Evolutionary conservation across 768 basidiomycete species (phyloP).

Genomic region (Dentipellis fragilis): DNA sequence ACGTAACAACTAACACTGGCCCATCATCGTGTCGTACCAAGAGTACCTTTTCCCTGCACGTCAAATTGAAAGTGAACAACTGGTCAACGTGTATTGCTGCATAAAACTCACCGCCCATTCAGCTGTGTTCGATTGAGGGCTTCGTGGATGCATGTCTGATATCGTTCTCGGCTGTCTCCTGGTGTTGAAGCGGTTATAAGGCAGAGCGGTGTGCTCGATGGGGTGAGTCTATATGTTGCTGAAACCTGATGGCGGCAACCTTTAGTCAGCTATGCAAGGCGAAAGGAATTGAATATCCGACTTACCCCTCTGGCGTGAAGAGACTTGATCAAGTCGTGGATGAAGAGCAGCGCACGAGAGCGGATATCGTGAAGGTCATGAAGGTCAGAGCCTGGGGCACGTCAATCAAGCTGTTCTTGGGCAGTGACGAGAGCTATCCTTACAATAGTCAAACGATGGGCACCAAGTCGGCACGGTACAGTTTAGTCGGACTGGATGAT

Average conservation of each 20-base stretch:
- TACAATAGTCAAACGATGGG: constrained; percentile 48
- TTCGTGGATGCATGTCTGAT: constrained; percentile 32
- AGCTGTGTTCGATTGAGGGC: constrained; percentile 35
- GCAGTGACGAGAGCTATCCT: constrained; percentile 15
- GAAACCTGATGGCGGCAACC: constrained; percentile 32
- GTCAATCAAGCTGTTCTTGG: neutral
- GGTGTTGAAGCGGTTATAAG: constrained; percentile 45
- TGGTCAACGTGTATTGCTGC: neutral
- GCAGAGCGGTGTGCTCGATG: constrained; percentile 50
- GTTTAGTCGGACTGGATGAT: constrained; percentile 43
- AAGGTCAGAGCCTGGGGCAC: constrained; percentile 44
- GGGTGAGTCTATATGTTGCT: constrained; percentile 53
- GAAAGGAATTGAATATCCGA: constrained; percentile 5
- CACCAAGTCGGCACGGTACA: constrained; percentile 65
- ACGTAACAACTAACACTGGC: constrained; percentile 49
- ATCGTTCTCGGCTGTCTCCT: constrained; percentile 25
- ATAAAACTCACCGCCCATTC: constrained; percentile 27
- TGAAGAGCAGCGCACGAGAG: constrained; percentile 48
- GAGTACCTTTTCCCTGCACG: constrained; percentile 35
- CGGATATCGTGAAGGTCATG: constrained; percentile 61
- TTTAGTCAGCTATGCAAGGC: neutral
- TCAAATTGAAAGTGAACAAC: neutral
- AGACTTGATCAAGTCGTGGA: constrained; percentile 52
- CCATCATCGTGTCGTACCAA: constrained; percentile 42
- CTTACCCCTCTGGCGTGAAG: constrained; percentile 54